phyloP scores from a whole-genome alignment of 73 alveolate species.

The Paramecium tetraurelia region DNA sequence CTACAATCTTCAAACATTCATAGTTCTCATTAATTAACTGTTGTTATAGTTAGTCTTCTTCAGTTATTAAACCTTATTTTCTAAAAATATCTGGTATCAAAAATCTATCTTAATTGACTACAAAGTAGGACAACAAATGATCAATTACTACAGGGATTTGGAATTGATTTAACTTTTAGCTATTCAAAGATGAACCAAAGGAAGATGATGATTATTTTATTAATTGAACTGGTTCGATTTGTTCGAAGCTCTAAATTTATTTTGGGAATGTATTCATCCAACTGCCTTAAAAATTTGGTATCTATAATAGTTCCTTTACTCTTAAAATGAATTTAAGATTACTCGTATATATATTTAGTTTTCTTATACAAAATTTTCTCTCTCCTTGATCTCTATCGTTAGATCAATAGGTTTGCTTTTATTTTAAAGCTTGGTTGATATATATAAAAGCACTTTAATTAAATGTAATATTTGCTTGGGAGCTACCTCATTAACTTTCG shows the following conservation, averaged over 20 bases:
- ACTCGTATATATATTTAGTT: neutral
- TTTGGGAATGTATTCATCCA: neutral
- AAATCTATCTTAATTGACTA: neutral
- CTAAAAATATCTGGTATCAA: neutral
- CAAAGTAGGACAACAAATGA: neutral
- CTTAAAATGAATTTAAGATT: neutral
- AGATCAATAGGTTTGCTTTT: neutral
- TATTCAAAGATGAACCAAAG: neutral
- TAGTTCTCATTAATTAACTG: neutral
- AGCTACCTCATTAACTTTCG: neutral
- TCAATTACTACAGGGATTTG: neutral
- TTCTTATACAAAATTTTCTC: neutral
- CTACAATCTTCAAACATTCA: slow-evolving; percentile 8
- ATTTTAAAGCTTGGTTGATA: neutral
- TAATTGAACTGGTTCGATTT: neutral
- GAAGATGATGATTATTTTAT: neutral
- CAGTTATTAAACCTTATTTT: neutral
- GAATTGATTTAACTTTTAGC: neutral
- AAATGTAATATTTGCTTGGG: neutral
- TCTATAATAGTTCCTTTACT: neutral
- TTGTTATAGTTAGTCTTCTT: neutral
- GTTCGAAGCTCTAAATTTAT: neutral
- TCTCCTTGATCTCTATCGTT: neutral
- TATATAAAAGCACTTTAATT: neutral
- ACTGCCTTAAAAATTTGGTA: neutral